Evolutionary conservation across 441 rosid species (phyloP), one percentile per base, ranked within the genome.

Genomic region (Gossypium davidsonii): DNA sequence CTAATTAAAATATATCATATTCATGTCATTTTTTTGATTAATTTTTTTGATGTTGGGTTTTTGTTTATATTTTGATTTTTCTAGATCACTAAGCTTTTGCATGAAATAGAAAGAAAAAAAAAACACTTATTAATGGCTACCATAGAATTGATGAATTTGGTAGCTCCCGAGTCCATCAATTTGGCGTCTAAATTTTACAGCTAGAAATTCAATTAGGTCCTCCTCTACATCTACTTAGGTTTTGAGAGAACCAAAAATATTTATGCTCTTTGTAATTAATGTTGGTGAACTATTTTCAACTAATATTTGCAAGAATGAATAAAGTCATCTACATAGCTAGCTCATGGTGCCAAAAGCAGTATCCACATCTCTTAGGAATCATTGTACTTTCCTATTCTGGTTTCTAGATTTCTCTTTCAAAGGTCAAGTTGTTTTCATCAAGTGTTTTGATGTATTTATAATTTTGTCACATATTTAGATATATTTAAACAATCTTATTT

Each of bases 381-480:
- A 1, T n/a, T 49, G 71, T 49, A 26, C 59, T 49, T 42, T 20
- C 15, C 15, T 42, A 18, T 64, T 2, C 26, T 2, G 4, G 10
- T 64, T 39, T 64, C 31, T 21, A 66, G 39, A 23, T 67, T 25
- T 48, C 14, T 49, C 42, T 67, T 48, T 14, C 46, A 51, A 67
- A 67, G 25, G 71, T 51, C 71, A 49, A 67, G 71, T 67, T 67
- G 15, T 10, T 67, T 25, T 58, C 37, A 58, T 25, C 37, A 25
- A 11, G 63, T 25, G 34, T 58, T 58, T 58, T 12, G 1, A 3
- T 58, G 14, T 5, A 31, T 31, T 31, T 31, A 28, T 28, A 28
- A 28, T 3, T 4, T 28, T 28, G 31, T 28, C 31, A 28, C 31
- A 3, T 3, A 3, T 28, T 28, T 28, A 28, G 31, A 3, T 28